A percentile compares a stretch with the other conserved stretches of the same genome.
phyloP scores from a whole-genome alignment of 495 filamentous ascomycete species.

The Oidiodendron maius region DNA sequence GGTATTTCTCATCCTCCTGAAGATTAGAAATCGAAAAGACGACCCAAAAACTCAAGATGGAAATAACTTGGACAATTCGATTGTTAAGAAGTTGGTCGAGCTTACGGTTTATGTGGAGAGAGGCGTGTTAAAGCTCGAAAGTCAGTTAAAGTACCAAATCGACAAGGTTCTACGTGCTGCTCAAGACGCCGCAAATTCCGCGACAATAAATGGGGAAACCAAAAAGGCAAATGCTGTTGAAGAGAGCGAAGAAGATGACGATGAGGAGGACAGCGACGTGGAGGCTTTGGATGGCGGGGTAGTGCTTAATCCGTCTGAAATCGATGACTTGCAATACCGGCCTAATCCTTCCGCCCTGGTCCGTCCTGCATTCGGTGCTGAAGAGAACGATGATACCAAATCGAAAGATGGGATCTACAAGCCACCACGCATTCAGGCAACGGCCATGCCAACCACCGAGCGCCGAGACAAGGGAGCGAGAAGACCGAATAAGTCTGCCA shows the following conservation, averaged over 20 bases:
- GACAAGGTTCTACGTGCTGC: constrained; percentile 85
- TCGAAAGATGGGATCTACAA: constrained; percentile 63
- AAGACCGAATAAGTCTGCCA: constrained; percentile 57
- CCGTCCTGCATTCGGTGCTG: constrained; percentile 32
- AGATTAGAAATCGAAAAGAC: constrained; percentile 57
- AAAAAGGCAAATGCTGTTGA: constrained; percentile 8
- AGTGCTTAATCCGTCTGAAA: constrained; percentile 17
- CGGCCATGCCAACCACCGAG: constrained; percentile 55
- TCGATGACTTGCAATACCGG: constrained; percentile 61
- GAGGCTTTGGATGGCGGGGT: constrained; percentile 16
- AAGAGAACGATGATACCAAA: constrained; percentile 23
- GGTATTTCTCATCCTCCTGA: constrained; percentile 79
- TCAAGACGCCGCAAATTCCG: constrained; percentile 46
- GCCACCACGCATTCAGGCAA: constrained; percentile 78
- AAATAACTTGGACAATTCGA: constrained; percentile 44
- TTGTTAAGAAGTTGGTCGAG: constrained; percentile 78
- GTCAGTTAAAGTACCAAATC: constrained; percentile 77
- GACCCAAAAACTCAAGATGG: constrained; percentile 26
- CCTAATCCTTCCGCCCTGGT: constrained; percentile 58
- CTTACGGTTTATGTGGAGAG: constrained; percentile 83
- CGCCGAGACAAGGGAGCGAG: constrained; percentile 49
- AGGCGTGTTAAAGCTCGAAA: constrained; percentile 84
- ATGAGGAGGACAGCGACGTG: constrained; percentile 20
- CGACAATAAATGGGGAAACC: constrained; percentile 26
- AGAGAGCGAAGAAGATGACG: constrained; percentile 28